Percentiles rank a stretch among this genome's conserved stretches.
phyloP scores from a whole-genome alignment of 2,329 filamentous ascomycete species.

The Colletotrichum godetiae region DNA sequence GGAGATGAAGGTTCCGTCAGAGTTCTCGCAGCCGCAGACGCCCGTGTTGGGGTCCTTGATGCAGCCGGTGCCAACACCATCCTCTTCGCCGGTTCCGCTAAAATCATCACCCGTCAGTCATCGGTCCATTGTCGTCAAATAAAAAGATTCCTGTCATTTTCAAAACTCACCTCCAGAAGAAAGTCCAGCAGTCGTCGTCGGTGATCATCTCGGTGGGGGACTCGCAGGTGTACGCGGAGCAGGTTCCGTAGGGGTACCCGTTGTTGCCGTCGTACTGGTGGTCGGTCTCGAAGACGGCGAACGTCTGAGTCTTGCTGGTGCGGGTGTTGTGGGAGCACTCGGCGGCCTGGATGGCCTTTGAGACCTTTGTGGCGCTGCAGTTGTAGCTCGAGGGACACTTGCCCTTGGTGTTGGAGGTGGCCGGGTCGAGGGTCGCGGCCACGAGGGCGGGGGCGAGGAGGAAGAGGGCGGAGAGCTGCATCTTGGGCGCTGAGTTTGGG shows the following conservation, averaged over 20 bases:
- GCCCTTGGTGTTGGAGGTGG: slow-evolving; percentile 34
- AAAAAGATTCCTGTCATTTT: fast-evolving
- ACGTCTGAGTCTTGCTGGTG: slow-evolving; percentile 30
- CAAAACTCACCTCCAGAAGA: slow-evolving; percentile 33
- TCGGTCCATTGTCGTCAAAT: neutral
- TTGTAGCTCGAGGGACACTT: slow-evolving; percentile 25
- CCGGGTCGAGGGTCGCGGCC: slow-evolving; percentile 29
- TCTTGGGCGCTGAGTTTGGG: neutral
- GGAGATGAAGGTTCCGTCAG: slow-evolving; percentile 27
- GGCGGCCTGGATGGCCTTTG: slow-evolving; percentile 34
- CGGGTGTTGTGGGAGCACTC: slow-evolving; percentile 35
- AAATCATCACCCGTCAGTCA: neutral
- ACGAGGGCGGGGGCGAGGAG: slow-evolving; percentile 26
- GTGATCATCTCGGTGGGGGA: slow-evolving; percentile 21
- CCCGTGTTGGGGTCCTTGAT: slow-evolving; percentile 33
- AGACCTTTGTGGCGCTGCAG: slow-evolving; percentile 31
- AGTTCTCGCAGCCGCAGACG: slow-evolving; percentile 33
- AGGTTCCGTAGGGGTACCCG: slow-evolving; percentile 30
- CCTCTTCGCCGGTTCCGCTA: slow-evolving; percentile 9
- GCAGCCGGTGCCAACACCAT: slow-evolving; percentile 17
- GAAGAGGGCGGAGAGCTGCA: slow-evolving; percentile 22
- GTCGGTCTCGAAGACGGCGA: slow-evolving; percentile 33
- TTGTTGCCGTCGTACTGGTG: slow-evolving; percentile 28
- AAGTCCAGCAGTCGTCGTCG: slow-evolving; percentile 31
- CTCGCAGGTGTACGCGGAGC: slow-evolving; percentile 30